Base-by-base conservation (phyloP, 1,284 basidiomycete species). In the Lentinula novae-zelandiae region DNA sequence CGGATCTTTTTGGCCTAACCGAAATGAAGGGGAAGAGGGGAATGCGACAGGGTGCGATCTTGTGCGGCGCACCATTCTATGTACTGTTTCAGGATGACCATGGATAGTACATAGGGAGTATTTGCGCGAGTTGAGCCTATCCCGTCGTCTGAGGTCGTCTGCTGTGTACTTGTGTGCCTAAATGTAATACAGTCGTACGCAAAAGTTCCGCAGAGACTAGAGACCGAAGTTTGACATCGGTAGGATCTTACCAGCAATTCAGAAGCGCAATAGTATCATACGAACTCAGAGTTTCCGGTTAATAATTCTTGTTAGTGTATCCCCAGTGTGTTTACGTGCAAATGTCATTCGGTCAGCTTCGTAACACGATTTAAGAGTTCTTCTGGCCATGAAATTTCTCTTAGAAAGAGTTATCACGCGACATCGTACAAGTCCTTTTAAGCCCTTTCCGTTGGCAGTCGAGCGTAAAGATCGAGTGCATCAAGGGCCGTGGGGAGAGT, bases 311-410 rank as follows among this genome's bases (percentile, higher is more conserved):
- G 17, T 17, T 17, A 17, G 17, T 17, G 17, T 17, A 22, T 22
- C 27, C 27, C 40, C 34, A 46, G 13, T 22, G 36, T 40, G 15
- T 55, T 62, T 62, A 62, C 60, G 60, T 62, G 50, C 50, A 58
- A 46, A 54, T 54, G 60, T 48, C 42, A 36, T 31, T 38, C 36
- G 36, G 36, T 9, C 36, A 10, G 10, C 36, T 36, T 50, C 22
- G 49, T 13, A 50, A 31, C 31, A 27, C 15, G 2, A 22, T 22
- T 3, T 27, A 3, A 27, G 27, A 34, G 31, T 50, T 15, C 46
- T 15, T 50, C 17, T 20, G 44, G 44, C 8, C 44, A 46, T 22
- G 5, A 3, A 31, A 27, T 27, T 50, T 3, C n/a, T 50, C 12
- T 2, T 0, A 33, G n/a, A 10, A 38, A 20, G 22, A 36, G 17